A percentile compares a stretch with the other conserved stretches of the same genome.
Conservation (phyloP, 169 alveolate species). For the Cryptosporidium tyzzeri region DNA sequence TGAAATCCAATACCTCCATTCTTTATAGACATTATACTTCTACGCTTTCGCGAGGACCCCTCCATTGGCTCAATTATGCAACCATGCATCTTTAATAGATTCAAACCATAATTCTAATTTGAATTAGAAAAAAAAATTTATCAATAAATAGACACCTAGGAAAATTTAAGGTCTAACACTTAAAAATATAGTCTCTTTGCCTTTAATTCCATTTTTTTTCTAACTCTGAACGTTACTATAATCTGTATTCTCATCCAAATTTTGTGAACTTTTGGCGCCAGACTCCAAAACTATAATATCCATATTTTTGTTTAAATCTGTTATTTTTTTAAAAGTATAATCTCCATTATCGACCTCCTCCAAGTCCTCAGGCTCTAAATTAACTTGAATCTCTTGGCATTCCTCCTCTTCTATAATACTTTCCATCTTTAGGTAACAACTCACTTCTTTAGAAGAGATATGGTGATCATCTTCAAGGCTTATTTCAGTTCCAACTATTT, state of each 20-base stretch:
- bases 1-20: not conserved
- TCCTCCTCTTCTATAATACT: not conserved
- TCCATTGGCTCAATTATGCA: not conserved
- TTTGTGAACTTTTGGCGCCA: not conserved
- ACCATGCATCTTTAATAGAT: conserved; percentile 10
- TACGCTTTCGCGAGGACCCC: conserved; percentile 20
- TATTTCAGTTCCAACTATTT: not conserved
- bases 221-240: not conserved
- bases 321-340: not conserved
- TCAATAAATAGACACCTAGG: too few species aligned
- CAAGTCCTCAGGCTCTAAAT: not conserved
- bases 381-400: not conserved
- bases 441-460: not conserved
- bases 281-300: not conserved
- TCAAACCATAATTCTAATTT: not conserved
- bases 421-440: conserved; percentile 7
- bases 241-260: not conserved
- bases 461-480: not conserved
- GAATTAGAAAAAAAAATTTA: too few species aligned
- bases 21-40: conserved; percentile 4
- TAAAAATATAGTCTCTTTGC: not conserved
- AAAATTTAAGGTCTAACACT: too few species aligned
- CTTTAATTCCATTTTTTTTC: too few species aligned
- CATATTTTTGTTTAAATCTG: not conserved
- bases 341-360: not conserved